phyloP scores from a whole-genome alignment of 805 yeast genomes.

The Metschnikowia lunata region DNA sequence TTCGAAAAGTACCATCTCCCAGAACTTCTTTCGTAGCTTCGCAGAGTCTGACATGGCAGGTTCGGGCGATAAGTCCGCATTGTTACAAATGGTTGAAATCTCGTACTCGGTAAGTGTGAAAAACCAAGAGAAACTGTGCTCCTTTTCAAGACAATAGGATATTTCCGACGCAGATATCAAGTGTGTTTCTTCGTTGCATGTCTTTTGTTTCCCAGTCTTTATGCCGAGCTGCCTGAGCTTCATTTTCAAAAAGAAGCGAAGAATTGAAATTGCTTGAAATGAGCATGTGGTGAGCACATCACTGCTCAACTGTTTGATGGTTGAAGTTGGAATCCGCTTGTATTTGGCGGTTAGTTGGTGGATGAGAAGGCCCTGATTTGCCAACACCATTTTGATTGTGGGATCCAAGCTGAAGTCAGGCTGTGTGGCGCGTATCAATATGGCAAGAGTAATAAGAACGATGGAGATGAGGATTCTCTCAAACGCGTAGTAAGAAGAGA shows the following conservation, averaged over 20 bases:
- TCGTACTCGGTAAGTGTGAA: slow-evolving; percentile 24
- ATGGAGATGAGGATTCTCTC: slow-evolving; percentile 31
- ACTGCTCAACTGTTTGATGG: slow-evolving; percentile 7
- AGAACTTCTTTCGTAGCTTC: slow-evolving; percentile 26
- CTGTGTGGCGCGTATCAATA: slow-evolving; percentile 14
- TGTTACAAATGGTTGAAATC: slow-evolving; percentile 2
- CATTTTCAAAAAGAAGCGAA: slow-evolving; percentile 14
- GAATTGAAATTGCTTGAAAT: slow-evolving; percentile 14
- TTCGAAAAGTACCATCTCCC: slow-evolving; percentile 28
- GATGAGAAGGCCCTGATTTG: slow-evolving; percentile 31
- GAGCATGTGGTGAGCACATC: slow-evolving; percentile 10
- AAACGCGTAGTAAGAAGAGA: slow-evolving; percentile 16
- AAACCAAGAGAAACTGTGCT: slow-evolving; percentile 5
- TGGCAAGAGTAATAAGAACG: slow-evolving; percentile 24
- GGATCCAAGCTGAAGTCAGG: slow-evolving; percentile 10
- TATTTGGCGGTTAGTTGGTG: slow-evolving; percentile 25
- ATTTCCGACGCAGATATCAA: neutral
- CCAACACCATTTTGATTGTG: slow-evolving; percentile 16
- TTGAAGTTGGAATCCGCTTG: slow-evolving; percentile 11
- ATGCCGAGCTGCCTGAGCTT: slow-evolving; percentile 1
- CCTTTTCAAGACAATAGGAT: neutral
- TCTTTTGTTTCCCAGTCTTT: neutral
- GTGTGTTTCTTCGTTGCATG: neutral
- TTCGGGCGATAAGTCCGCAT: slow-evolving; percentile 21
- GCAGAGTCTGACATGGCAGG: slow-evolving; percentile 19